Conservation (phyloP, 2,329 filamentous ascomycete species). For the Escovopsis sp. region DNA sequence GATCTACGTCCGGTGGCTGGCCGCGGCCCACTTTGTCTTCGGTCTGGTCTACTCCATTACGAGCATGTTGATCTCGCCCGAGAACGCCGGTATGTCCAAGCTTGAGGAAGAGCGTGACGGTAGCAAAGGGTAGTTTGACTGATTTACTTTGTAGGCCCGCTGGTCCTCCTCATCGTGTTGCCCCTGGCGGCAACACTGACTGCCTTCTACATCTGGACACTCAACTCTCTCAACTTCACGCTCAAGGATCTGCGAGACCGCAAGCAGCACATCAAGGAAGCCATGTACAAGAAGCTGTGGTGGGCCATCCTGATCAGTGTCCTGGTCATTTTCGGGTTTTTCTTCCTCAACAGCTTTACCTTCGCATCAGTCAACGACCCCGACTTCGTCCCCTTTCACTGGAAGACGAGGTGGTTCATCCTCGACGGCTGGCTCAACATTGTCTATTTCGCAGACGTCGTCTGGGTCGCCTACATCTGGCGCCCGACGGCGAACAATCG, state of each 20-base stretch:
- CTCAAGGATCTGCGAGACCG: conserved; percentile 93
- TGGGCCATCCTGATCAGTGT: conserved; percentile 92
- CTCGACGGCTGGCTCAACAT: conserved; percentile 95
- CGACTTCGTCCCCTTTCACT: conserved; percentile 89
- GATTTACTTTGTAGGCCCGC: conserved; percentile 41
- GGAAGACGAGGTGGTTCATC: conserved; percentile 95
- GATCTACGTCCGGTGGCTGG: conserved; percentile 83
- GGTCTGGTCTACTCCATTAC: conserved; percentile 86
- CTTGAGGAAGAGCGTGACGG: not conserved
- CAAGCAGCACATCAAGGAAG: conserved; percentile 82
- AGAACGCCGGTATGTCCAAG: conserved; percentile 50
- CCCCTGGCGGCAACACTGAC: conserved; percentile 85
- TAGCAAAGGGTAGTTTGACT: not conserved
- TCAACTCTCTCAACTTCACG: conserved; percentile 86
- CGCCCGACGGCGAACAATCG: conserved; percentile 91
- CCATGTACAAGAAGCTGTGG: conserved; percentile 98
- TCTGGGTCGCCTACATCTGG: conserved; percentile 91
- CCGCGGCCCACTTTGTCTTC: conserved; percentile 86
- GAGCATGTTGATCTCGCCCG: conserved; percentile 76
- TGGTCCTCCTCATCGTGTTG: conserved; percentile 84
- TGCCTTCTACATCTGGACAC: conserved; percentile 96
- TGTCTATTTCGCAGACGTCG: conserved; percentile 87
- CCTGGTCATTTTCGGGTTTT: conserved; percentile 91
- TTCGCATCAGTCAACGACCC: conserved; percentile 76
- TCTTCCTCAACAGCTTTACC: conserved; percentile 95